phyloP scores from a whole-genome alignment of 1,139 yeast genomes.

The Saccharomyces pastorianus region DNA sequence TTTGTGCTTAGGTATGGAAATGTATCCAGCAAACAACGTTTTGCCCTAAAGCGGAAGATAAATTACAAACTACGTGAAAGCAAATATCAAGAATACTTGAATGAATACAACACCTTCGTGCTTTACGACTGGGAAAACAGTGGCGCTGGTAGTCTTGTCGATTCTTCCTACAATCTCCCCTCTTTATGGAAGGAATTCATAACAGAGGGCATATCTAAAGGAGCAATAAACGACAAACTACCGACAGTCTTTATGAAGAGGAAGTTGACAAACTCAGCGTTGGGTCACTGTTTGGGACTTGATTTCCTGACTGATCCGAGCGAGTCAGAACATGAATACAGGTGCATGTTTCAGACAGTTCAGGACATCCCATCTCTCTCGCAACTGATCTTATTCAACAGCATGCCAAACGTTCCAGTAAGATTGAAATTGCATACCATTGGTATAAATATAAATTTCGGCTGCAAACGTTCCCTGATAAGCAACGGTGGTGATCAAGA shows the following conservation, averaged over 20 bases:
- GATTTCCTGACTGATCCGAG: not conserved
- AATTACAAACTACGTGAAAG: not conserved
- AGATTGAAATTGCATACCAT: not conserved
- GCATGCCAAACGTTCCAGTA: not conserved
- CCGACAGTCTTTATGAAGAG: not conserved
- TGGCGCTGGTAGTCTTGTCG: not conserved
- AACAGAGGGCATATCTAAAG: not conserved
- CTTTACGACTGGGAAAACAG: conserved; percentile 5
- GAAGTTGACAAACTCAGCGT: not conserved
- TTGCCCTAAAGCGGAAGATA: conserved; percentile 4
- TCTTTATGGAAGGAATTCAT: conserved; percentile 3
- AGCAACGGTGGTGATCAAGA: not conserved
- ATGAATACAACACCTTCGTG: conserved; percentile 5
- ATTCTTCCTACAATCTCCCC: not conserved
- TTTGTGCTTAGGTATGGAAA: not conserved
- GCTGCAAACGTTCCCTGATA: not conserved
- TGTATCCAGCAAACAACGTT: not conserved
- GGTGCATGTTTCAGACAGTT: not conserved
- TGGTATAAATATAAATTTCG: not conserved
- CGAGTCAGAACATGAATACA: not conserved
- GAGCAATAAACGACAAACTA: not conserved
- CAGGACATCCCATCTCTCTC: conserved; percentile 1
- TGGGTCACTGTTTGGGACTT: not conserved
- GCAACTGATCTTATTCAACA: conserved; percentile 2
- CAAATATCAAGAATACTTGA: conserved; percentile 5